Evolutionary conservation across 768 basidiomycete genomes (phyloP), one percentile per base, ranked within the genome.

Genomic region (Boletus huronensis): DNA sequence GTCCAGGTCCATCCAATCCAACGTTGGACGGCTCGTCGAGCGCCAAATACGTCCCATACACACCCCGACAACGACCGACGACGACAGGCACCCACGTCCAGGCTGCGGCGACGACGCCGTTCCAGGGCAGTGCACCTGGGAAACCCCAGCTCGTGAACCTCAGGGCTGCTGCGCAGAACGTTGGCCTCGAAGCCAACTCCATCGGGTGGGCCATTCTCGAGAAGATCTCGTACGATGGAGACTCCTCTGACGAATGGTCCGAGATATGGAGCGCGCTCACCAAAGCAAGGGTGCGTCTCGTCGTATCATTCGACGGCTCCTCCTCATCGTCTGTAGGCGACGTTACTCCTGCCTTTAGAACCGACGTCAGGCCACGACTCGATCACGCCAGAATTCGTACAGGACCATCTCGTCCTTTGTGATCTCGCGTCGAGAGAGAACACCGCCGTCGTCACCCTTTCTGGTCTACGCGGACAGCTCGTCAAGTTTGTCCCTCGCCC

Each of bases 161-260:
- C 61, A 92, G 85, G 70, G 81, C 87, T 0, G 84, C 83, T 3
- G 82, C 82, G 14, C 89, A 90, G 70, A 72, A 71, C 45, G 73
- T 89, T 11, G 89, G 88, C 2, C 65, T 93, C 29, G 84, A 85
- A 57, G 71, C 75, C 2, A 77, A 75, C 23, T 84, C 82, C 32
- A 65, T 87, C 4, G 92, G 92, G 0, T 89, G 87, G 86, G 82
- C 80, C 6, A 86, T 94, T 4, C 72, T 93, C 43, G 90, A 93
- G 70, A 83, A 80, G 61, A 72, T 93, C 32, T 78, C 83, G 1
- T 68, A 75, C 25, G 79, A 79, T 55, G 74, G 72, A 2, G 80
- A 81, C 21, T 76, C 78, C 11, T 73, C 70, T 6, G 64, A 72
- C 7, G 88, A 89, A 40, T 90, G 90, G 89, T 70, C 75, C 31